Evolutionary conservation across 2,329 filamentous ascomycete genomes (phyloP).

Genomic region (Colletotrichum lentis): DNA sequence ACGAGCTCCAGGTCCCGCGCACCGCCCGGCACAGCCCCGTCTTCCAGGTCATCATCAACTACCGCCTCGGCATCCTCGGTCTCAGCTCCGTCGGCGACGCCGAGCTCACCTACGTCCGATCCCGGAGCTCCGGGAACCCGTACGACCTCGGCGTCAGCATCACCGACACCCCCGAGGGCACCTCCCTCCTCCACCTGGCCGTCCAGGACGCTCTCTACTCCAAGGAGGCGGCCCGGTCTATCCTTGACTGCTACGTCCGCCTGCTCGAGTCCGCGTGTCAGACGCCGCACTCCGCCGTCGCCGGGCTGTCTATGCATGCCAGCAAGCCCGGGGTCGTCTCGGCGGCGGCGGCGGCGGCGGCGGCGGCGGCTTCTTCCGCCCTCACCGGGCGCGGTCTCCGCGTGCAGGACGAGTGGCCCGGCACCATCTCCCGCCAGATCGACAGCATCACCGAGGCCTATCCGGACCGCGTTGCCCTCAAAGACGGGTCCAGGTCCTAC

Average conservation of each 20-base stretch:
- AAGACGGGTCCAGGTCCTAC: background rate
- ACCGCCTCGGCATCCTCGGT: conserved; percentile 41
- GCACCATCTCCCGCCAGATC: conserved; percentile 1
- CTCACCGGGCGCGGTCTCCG: background rate
- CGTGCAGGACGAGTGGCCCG: background rate
- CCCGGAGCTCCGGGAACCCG: conserved; percentile 11
- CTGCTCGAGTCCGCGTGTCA: conserved; percentile 7
- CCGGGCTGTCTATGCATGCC: background rate
- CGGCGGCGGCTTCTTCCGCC: no score
- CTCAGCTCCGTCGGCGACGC: conserved; percentile 3
- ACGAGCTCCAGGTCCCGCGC: conserved; percentile 52
- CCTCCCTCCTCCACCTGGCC: background rate
- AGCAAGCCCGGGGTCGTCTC: background rate
- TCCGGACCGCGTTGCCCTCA: conserved; percentile 6
- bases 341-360: background rate
- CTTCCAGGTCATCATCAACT: conserved; percentile 56
- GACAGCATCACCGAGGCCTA: background rate
- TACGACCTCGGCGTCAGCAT: conserved; percentile 20
- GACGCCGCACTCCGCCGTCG: background rate
- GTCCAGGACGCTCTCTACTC: conserved; percentile 7
- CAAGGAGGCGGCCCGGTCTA: conserved; percentile 5
- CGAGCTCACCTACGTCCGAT: conserved; percentile 1
- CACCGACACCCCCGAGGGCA: conserved; percentile 9
- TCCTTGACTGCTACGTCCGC: background rate
- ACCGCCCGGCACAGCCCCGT: conserved; percentile 53